These are phyloP conservation scores for Annona squamosa DNA, from an alignment of 164 flowering plant genomes.

Conservation along the genomic window DNA sequence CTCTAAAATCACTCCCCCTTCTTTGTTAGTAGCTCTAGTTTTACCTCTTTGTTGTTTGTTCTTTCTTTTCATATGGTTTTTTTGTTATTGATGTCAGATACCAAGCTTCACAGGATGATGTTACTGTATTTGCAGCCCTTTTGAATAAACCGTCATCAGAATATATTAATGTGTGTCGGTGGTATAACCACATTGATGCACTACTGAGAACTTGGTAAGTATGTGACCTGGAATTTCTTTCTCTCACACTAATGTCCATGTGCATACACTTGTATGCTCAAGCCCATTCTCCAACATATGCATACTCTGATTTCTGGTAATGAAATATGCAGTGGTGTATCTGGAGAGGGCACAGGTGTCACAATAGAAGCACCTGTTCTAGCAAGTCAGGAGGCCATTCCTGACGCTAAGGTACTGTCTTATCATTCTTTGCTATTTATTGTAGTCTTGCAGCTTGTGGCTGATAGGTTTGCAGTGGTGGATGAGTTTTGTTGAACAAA, in stretches of 20 bases:
- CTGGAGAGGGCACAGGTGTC: slow-evolving; percentile 83
- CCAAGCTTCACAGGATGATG: slow-evolving; percentile 91
- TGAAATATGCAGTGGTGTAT: slow-evolving; percentile 53
- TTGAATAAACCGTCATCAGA: slow-evolving; percentile 44
- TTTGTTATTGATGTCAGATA: slow-evolving; percentile 31
- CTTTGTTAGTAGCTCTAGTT: too few relatives aligned
- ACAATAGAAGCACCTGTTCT: slow-evolving; percentile 38
- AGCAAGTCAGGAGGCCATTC: slow-evolving; percentile 37
- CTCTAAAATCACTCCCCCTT: too few relatives aligned
- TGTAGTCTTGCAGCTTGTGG: too few relatives aligned
- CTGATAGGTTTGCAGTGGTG: too few relatives aligned
- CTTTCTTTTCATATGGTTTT: background rate
- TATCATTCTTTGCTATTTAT: too few relatives aligned
- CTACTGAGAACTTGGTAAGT: slow-evolving; percentile 80
- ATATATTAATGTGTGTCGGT: slow-evolving; percentile 61
- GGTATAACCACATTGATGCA: slow-evolving; percentile 87
- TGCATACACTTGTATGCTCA: background rate
- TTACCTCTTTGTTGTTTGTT: background rate
- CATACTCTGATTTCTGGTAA: background rate
- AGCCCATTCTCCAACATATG: background rate
- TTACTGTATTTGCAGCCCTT: slow-evolving; percentile 58
- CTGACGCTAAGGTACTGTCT: slow-evolving; percentile 16
- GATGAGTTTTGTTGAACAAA: too few relatives aligned
- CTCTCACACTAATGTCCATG: background rate
- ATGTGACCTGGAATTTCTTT: background rate